Evolutionary conservation across 495 filamentous ascomycete genomes (phyloP), one percentile per base, ranked within the genome.

Genomic region (Neurospora sp.): DNA sequence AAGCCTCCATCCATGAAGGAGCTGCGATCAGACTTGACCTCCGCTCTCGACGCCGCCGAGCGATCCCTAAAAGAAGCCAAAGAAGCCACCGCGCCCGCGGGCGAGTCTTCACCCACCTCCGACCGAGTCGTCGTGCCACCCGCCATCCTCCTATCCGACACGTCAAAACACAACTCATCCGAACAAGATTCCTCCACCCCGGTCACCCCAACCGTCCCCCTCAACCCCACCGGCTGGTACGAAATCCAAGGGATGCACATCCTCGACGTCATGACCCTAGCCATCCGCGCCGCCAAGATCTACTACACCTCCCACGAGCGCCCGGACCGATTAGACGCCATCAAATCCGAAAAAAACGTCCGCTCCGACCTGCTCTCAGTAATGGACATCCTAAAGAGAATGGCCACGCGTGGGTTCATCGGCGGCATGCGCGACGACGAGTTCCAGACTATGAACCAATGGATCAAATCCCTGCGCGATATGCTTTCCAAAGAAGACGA

Each of bases 171-270:
- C 6, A 65, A 18, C 53, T 65, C 27, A 0, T 35, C 31, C 14
- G 53, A 65, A 7, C 53, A 65, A 35, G 53, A 65, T 18, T 7
- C 53, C 3, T 35, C 14, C 27, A 10, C 5, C 22, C 53, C 53
- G 5, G 53, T 61, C 22, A 31, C 22, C 53, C 53, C 53, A 16
- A 65, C 53, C 48, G 48, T 71, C n/a, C 68, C 65, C 22, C 20
- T 61, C 38, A 44, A 76, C 10, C 42, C 70, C n/a, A 18, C 70
- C 14, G 91, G 90, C 8, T 96, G 91, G 87, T 88, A 92, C 77
- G 93, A 98, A 78, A 86, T 97, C 7, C 92, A 98, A 79, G 96
- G 96, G 9, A 88, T 97, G 83, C 92, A 96, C 72, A 88, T 99
- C 46, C 84, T 98, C 42, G 96, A 98, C 77, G 88, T 97, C 68